Percentiles rank a stretch among this genome's conserved stretches.
Conservation (phyloP, 805 yeast genomes). For the Saccharomycodes ludwigii region DNA sequence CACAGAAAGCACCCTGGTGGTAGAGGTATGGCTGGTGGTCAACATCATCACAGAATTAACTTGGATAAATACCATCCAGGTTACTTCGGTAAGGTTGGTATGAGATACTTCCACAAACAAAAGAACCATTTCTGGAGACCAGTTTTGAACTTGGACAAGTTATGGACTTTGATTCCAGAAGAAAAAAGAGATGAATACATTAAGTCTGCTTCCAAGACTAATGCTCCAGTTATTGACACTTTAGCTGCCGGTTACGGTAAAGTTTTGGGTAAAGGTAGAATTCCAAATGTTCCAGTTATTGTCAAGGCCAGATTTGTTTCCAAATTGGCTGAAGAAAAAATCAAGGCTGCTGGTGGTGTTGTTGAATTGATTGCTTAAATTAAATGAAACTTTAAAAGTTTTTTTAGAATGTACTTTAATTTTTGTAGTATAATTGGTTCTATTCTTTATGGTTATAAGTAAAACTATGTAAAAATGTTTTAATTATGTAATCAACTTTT, state of each 20-base stretch:
- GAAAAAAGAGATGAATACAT: slow-evolving; percentile 92
- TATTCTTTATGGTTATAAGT: too few relatives aligned
- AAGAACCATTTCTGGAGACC: slow-evolving; percentile 95
- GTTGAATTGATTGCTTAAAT: slow-evolving; percentile 96
- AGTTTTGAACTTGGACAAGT: slow-evolving; percentile 93
- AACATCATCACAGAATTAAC: slow-evolving; percentile 99
- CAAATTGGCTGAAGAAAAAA: slow-evolving; percentile 98
- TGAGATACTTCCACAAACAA: slow-evolving; percentile 99
- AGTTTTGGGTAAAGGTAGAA: slow-evolving; percentile 98
- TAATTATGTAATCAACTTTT: too few relatives aligned
- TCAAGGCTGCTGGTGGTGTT: slow-evolving; percentile 99
- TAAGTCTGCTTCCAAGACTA: slow-evolving; percentile 66
- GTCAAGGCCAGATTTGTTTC: slow-evolving; percentile 99
- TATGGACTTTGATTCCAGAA: slow-evolving; percentile 93
- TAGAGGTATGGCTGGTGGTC: slow-evolving; percentile 99
- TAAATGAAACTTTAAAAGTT: slow-evolving; percentile 7
- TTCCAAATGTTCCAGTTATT: slow-evolving; percentile 96
- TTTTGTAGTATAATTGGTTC: too few relatives aligned
- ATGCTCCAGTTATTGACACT: slow-evolving; percentile 99
- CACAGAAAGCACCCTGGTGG: slow-evolving; percentile 99
- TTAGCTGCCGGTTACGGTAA: slow-evolving; percentile 99
- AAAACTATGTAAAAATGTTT: too few relatives aligned
- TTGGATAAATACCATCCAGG: slow-evolving; percentile 99
- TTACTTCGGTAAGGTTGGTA: slow-evolving; percentile 99
- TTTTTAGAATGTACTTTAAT: slow-evolving; percentile 5